Evolutionary conservation across 148 eudicot genomes (phyloP).

Genomic region (Simmondsia chinensis): DNA sequence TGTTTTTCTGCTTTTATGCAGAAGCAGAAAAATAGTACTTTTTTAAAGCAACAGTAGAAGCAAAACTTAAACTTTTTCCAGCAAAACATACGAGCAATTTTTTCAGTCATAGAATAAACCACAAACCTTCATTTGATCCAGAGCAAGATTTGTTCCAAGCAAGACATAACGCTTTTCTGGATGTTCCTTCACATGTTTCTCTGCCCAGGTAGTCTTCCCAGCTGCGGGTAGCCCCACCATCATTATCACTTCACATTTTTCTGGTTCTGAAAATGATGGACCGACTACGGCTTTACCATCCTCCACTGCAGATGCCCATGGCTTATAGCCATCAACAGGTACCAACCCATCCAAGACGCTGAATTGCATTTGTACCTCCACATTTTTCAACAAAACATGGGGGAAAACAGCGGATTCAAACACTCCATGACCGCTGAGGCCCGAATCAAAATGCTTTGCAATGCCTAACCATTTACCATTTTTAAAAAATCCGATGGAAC

Average conservation of each 20-base stretch:
- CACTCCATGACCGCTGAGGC: constrained; percentile 25
- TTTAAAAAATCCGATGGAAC: constrained; percentile 42
- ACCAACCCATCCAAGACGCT: constrained; percentile 47
- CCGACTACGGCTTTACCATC: constrained; percentile 42
- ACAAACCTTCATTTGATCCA: constrained; percentile 70
- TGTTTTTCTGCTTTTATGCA: too few species aligned
- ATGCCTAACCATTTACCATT: constrained; percentile 48
- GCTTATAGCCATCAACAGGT: constrained; percentile 50
- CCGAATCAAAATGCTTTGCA: constrained; percentile 28
- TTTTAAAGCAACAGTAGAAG: too few species aligned
- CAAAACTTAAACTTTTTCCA: not conserved
- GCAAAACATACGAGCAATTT: not conserved
- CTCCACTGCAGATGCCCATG: constrained; percentile 42
- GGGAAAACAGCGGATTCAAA: constrained; percentile 48
- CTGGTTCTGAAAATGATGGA: constrained; percentile 27
- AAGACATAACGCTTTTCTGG: constrained; percentile 55
- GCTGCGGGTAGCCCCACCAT: constrained; percentile 74
- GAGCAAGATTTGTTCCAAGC: constrained; percentile 54
- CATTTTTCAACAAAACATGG: constrained; percentile 62
- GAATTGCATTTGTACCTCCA: constrained; percentile 48
- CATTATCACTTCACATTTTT: constrained; percentile 44
- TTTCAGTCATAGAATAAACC: too few species aligned
- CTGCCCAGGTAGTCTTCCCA: constrained; percentile 75
- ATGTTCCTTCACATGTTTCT: constrained; percentile 47
- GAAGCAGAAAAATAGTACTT: too few species aligned